Percentiles rank a stretch among this genome's conserved stretches.
These are phyloP conservation scores for Echites panduratus DNA, from an alignment of 257 asterid species.

Conservation along the genomic window DNA sequence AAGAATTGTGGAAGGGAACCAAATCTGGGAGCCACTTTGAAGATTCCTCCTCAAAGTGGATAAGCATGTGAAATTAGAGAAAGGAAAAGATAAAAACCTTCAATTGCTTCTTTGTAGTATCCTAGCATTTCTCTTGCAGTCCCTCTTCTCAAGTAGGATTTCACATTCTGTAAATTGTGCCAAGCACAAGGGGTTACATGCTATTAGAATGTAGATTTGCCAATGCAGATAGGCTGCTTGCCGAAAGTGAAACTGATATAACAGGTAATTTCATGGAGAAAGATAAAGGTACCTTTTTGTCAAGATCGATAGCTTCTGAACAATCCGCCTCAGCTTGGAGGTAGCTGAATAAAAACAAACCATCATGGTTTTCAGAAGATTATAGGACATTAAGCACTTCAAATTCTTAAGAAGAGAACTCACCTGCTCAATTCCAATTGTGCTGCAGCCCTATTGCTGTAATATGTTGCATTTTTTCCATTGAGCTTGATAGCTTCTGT, in stretches of 20 bases:
- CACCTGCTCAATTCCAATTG: conserved; percentile 78
- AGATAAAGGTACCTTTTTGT: conserved; percentile 63
- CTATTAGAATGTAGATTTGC: not conserved
- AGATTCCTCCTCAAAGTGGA: not conserved
- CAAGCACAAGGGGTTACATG: not conserved
- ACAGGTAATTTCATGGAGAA: not conserved
- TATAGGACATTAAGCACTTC: not conserved
- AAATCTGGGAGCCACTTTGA: too few relatives aligned
- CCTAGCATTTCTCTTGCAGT: conserved; percentile 92
- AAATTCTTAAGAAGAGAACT: conserved; percentile 5
- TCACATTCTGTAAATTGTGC: conserved; percentile 57
- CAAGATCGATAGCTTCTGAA: conserved; percentile 81
- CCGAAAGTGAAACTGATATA: not conserved
- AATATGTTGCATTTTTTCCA: conserved; percentile 73
- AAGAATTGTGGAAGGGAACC: not conserved
- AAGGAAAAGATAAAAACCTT: conserved; percentile 42
- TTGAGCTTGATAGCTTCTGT: conserved; percentile 90
- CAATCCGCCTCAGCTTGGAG: conserved; percentile 85
- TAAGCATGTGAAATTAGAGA: not conserved
- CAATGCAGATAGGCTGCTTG: not conserved
- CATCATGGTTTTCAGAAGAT: conserved; percentile 7
- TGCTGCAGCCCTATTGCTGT: conserved; percentile 91
- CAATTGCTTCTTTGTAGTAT: conserved; percentile 68
- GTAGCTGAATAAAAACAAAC: conserved; percentile 39
- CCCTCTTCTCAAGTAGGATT: conserved; percentile 85